These are phyloP conservation scores for Prunus armeniaca DNA, from an alignment of 306 rosid species.

Conservation along the genomic window DNA sequence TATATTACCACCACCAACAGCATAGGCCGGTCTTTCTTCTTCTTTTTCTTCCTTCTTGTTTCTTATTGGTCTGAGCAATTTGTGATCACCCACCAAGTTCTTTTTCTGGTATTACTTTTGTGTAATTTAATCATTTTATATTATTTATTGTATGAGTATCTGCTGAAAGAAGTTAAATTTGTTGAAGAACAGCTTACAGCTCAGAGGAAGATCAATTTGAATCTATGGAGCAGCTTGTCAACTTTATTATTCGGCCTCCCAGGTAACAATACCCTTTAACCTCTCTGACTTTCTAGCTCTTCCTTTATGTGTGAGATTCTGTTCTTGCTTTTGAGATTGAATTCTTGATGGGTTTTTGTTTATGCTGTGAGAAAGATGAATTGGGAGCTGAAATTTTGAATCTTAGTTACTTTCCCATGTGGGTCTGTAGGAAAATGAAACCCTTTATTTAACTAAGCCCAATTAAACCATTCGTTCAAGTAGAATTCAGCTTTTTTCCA, in stretches of 20 bases:
- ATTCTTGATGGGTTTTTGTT: constrained; percentile 25
- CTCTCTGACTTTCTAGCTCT: background rate
- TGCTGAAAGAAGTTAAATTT: constrained; percentile 9
- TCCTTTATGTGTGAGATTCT: constrained; percentile 3
- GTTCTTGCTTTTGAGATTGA: constrained; percentile 4
- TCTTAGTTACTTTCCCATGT: background rate
- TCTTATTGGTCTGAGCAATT: constrained; percentile 27
- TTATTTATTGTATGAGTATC: background rate
- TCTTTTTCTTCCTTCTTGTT: constrained; percentile 22
- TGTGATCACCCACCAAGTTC: constrained; percentile 26
- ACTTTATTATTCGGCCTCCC: constrained; percentile 66
- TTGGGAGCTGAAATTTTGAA: constrained; percentile 9
- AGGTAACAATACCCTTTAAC: constrained; percentile 29
- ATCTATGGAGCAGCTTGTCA: constrained; percentile 62
- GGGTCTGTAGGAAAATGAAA: constrained; percentile 17
- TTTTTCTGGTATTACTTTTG: background rate
- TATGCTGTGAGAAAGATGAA: constrained; percentile 6
- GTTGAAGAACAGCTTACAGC: constrained; percentile 1
- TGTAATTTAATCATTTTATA: background rate
- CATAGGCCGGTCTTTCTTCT: constrained; percentile 25
- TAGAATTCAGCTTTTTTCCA: background rate
- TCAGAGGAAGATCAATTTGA: constrained; percentile 21
- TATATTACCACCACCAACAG: constrained; percentile 20
- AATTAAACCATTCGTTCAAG: constrained; percentile 13
- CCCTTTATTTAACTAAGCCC: constrained; percentile 2